Evolutionary conservation across 2,329 filamentous ascomycete species (phyloP).

Genomic region (Pochonia chlamydosporia): DNA sequence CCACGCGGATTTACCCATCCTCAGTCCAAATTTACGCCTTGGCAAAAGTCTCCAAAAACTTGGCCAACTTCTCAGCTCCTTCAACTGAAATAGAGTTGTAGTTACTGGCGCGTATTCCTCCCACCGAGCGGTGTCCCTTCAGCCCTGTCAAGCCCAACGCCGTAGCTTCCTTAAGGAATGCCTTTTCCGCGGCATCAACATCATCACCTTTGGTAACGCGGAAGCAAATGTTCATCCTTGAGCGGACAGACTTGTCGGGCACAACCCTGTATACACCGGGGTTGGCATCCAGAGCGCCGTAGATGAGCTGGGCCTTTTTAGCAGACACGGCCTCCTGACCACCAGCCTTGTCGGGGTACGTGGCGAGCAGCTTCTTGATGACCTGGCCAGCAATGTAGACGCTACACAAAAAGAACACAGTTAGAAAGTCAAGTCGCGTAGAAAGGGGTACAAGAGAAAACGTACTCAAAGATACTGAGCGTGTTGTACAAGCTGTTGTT

Average conservation of each 20-base stretch:
- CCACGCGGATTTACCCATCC: too few species aligned
- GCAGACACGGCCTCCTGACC: conserved; percentile 71
- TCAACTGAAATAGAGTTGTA: conserved; percentile 6
- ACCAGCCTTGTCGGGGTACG: conserved; percentile 62
- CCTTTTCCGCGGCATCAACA: conserved; percentile 66
- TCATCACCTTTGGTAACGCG: conserved; percentile 56
- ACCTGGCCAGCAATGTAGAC: conserved; percentile 90
- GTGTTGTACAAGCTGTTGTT: conserved; percentile 97
- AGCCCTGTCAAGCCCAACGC: conserved; percentile 67
- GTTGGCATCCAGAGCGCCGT: conserved; percentile 68
- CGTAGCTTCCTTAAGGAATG: conserved; percentile 69
- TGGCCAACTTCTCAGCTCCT: conserved; percentile 7
- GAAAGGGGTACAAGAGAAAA: conserved; percentile 6
- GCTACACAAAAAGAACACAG: conserved; percentile 38
- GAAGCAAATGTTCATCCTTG: conserved; percentile 95
- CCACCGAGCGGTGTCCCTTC: conserved; percentile 83
- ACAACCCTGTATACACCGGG: conserved; percentile 71
- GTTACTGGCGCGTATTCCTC: conserved; percentile 24
- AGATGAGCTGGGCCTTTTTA: conserved; percentile 72
- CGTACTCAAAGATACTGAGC: conserved; percentile 79
- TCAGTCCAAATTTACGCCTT: too few species aligned
- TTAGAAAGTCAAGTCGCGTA: conserved; percentile 6
- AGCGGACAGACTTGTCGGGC: conserved; percentile 68
- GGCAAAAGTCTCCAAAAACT: too few species aligned
- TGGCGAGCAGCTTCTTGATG: conserved; percentile 65